These are phyloP conservation scores for Morella rubra DNA, from an alignment of 306 rosid genomes.

Conservation along the genomic window DNA sequence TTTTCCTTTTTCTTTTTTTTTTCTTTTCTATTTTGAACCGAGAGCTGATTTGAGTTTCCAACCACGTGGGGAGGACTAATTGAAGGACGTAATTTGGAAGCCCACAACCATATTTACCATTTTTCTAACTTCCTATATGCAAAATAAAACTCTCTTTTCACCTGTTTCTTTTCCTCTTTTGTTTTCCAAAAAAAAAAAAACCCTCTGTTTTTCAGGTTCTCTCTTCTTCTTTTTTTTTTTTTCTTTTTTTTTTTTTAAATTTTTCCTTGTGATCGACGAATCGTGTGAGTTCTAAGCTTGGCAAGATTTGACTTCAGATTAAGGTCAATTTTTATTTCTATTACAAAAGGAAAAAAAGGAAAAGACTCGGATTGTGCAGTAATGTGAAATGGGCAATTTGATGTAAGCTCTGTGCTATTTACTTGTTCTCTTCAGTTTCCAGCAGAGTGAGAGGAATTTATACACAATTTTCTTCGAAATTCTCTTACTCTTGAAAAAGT, in stretches of 20 bases:
- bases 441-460: background rate
- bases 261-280: too few relatives aligned
- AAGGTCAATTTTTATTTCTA: too few relatives aligned
- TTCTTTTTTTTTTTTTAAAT: too few relatives aligned
- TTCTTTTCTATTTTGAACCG: background rate
- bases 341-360: background rate
- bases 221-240: too few relatives aligned
- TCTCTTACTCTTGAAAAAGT: background rate
- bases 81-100: background rate
- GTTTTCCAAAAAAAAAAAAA: background rate
- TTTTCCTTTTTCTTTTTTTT: background rate
- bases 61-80: conserved; percentile 34
- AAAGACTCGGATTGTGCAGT: background rate
- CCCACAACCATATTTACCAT: background rate
- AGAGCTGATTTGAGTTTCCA: background rate
- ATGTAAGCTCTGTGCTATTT: background rate
- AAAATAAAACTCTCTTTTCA: background rate
- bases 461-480: conserved; percentile 1
- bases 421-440: background rate
- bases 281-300: too few relatives aligned
- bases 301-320: too few relatives aligned
- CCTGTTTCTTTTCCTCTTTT: too few relatives aligned
- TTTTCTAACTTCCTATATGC: background rate
- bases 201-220: too few relatives aligned
- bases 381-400: too few relatives aligned